A percentile compares a stretch with the other conserved stretches of the same genome.
Conservation (phyloP, 352 stramenopile species). For the Albugo laibachii region DNA sequence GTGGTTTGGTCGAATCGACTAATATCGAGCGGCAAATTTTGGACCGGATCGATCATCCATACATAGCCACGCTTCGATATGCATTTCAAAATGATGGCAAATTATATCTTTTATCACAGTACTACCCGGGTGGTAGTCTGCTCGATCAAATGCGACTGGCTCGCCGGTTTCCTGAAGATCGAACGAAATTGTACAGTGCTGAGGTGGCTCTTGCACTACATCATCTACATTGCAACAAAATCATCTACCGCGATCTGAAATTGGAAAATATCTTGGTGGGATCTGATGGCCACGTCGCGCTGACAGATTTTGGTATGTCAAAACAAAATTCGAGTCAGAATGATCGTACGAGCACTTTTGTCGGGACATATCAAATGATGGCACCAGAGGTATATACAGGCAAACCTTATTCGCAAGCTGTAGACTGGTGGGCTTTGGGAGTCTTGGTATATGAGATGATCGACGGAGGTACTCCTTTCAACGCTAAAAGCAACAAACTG, state of each 20-base stretch:
- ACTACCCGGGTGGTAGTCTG: conserved; percentile 92
- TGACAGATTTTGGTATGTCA: conserved; percentile 97
- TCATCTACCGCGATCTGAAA: conserved; percentile 97
- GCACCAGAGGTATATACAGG: conserved; percentile 76
- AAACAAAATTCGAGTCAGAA: conserved; percentile 90
- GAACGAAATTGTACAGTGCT: conserved; percentile 89
- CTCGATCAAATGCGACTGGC: conserved; percentile 81
- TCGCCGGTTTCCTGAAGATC: conserved; percentile 85
- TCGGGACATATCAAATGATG: conserved; percentile 87
- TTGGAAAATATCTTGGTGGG: conserved; percentile 97
- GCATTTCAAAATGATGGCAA: conserved; percentile 82
- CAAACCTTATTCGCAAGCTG: conserved; percentile 73
- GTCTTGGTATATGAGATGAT: conserved; percentile 84
- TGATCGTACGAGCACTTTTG: conserved; percentile 72
- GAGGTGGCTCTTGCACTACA: conserved; percentile 92
- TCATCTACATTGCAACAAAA: conserved; percentile 84
- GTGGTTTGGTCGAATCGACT: conserved; percentile 77
- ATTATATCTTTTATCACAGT: conserved; percentile 84
- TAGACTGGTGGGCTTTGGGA: conserved; percentile 79
- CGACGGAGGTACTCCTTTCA: conserved; percentile 69
- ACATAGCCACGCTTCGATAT: conserved; percentile 89
- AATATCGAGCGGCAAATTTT: conserved; percentile 81
- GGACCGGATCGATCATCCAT: conserved; percentile 88
- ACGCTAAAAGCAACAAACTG: conserved; percentile 67
- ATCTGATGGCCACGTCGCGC: conserved; percentile 86